Conservation (phyloP, 1,284 basidiomycete species). For the Peniophora sp. region DNA sequence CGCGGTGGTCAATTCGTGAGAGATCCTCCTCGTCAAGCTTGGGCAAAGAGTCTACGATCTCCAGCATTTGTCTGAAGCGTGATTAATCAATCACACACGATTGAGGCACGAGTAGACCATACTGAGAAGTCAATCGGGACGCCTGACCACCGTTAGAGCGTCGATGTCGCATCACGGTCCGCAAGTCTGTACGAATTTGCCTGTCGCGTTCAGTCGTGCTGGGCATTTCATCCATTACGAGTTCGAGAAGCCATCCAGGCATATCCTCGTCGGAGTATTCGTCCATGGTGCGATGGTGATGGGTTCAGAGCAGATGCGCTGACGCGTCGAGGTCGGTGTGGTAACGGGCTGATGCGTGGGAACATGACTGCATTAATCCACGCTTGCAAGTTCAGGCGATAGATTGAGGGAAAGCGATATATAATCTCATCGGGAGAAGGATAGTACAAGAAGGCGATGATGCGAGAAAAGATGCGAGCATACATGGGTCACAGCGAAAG, state of each 20-base stretch:
- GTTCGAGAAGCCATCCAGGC: neutral
- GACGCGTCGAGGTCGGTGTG: neutral
- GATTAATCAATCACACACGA: neutral
- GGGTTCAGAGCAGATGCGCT: neutral
- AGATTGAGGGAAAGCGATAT: too few species aligned
- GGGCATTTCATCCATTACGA: neutral
- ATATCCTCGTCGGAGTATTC: neutral
- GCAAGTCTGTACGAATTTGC: neutral
- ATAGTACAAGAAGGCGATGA: neutral
- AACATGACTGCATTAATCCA: too few species aligned
- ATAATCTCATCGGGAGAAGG: neutral
- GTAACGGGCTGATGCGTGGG: too few species aligned
- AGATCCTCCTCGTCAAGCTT: slow-evolving; percentile 35
- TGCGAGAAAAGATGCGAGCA: neutral
- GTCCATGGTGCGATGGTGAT: neutral
- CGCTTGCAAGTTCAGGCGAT: too few species aligned
- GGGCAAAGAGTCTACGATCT: slow-evolving; percentile 30
- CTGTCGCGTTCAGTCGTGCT: neutral
- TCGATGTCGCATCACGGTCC: neutral
- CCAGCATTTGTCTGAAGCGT: slow-evolving; percentile 22
- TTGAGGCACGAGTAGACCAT: slow-evolving; percentile 3
- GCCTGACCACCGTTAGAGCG: neutral
- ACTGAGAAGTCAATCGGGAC: neutral
- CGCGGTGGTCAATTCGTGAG: slow-evolving; percentile 25
- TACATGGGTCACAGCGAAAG: slow-evolving; percentile 7